Percentiles rank a stretch among this genome's conserved stretches.
Evolutionary conservation across 805 yeast genomes (phyloP).

Genomic region (Spathaspora gorwiae): DNA sequence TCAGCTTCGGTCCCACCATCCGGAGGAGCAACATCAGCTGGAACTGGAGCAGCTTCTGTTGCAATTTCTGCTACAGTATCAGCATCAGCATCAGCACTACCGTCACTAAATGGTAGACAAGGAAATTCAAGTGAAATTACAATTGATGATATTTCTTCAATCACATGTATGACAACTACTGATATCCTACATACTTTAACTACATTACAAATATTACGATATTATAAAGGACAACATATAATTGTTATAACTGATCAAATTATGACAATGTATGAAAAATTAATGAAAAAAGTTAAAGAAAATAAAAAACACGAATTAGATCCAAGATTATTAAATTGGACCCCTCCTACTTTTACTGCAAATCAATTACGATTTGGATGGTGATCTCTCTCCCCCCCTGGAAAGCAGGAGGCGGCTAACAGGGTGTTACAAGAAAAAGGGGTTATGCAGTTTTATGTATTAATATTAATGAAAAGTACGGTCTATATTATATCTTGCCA

Average conservation of each 20-base stretch:
- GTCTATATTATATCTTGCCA: slow-evolving; percentile 41
- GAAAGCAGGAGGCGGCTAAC: no score
- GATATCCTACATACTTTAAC: slow-evolving; percentile 93
- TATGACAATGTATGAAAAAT: slow-evolving; percentile 66
- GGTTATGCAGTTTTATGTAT: no score
- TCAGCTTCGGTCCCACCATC: slow-evolving; percentile 24
- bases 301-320: slow-evolving; percentile 75
- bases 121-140: slow-evolving; percentile 50
- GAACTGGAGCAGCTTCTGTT: neutral
- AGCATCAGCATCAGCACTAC: neutral
- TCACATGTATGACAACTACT: slow-evolving; percentile 93
- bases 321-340: slow-evolving; percentile 75
- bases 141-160: slow-evolving; percentile 82
- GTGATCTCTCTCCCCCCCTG: slow-evolving; percentile 42
- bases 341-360: slow-evolving; percentile 93
- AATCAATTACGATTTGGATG: slow-evolving; percentile 95
- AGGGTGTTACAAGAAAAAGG: no score
- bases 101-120: neutral
- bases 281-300: slow-evolving; percentile 46
- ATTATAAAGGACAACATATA: slow-evolving; percentile 92
- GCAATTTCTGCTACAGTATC: neutral
- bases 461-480: neutral
- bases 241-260: slow-evolving; percentile 83
- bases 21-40: slow-evolving; percentile 2
- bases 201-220: slow-evolving; percentile 81